Evolutionary conservation across 176 grass and related monocot genomes (phyloP).

Genomic region (Poa pratensis): DNA sequence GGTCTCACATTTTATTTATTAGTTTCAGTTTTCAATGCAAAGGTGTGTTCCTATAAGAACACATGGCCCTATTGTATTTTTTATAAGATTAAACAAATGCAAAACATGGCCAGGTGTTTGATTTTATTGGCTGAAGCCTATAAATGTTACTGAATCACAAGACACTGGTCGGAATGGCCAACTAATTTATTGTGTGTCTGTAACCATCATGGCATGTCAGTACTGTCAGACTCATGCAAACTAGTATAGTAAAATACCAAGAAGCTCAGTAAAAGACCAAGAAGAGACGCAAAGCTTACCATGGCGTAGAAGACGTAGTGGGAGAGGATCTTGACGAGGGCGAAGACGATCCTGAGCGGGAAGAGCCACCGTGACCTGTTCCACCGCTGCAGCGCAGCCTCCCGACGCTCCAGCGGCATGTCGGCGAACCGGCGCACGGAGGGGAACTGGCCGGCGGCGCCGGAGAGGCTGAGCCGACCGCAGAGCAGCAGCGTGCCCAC

Average conservation of each 20-base stretch:
- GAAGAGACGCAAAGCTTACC: constrained; percentile 29
- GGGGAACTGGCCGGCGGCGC: constrained; percentile 45
- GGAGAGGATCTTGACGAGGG: constrained; percentile 60
- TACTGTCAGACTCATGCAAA: neutral
- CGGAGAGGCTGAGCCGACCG: constrained; percentile 42
- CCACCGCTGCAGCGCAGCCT: constrained; percentile 66
- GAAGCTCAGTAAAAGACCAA: neutral
- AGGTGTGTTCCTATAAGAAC: neutral
- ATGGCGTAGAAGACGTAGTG: constrained; percentile 78
- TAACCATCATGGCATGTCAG: constrained; percentile 1
- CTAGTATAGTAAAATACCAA: neutral
- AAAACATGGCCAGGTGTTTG: neutral
- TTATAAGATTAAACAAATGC: neutral
- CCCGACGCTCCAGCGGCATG: constrained; percentile 61
- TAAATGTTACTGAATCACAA: neutral
- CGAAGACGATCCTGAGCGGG: constrained; percentile 67
- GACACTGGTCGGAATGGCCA: neutral
- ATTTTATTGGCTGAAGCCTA: constrained; percentile 5
- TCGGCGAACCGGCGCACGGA: constrained; percentile 71
- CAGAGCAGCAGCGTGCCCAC: constrained; percentile 77
- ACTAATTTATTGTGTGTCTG: neutral
- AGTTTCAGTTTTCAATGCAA: neutral
- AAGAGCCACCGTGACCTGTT: constrained; percentile 49
- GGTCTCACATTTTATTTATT: neutral
- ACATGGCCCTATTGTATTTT: neutral